These are phyloP conservation scores for Orbilia blumenaviensis DNA, from an alignment of 2,329 filamentous ascomycete genomes.

Conservation along the genomic window DNA sequence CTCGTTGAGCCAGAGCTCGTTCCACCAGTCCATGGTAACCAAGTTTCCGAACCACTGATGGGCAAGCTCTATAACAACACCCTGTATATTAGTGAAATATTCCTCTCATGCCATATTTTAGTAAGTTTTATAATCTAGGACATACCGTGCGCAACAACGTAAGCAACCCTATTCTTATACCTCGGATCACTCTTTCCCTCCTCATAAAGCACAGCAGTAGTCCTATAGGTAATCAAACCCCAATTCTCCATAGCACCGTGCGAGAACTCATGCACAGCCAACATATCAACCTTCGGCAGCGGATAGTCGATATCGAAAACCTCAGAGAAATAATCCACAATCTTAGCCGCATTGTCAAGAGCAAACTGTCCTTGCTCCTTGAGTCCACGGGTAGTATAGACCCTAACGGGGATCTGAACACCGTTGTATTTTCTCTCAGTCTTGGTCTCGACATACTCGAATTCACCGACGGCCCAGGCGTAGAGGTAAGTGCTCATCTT, in stretches of 20 bases:
- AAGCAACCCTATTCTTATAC: constrained; percentile 93
- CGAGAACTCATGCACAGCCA: constrained; percentile 88
- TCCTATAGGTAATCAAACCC: constrained; percentile 94
- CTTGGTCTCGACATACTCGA: constrained; percentile 92
- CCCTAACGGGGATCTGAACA: constrained; percentile 87
- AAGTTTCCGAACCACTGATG: constrained; percentile 97
- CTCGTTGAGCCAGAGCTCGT: constrained; percentile 91
- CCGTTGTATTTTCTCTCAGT: constrained; percentile 91
- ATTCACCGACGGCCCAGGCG: constrained; percentile 95
- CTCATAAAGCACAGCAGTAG: constrained; percentile 95
- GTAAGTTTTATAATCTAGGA: not conserved
- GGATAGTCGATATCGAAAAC: constrained; percentile 93
- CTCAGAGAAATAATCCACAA: constrained; percentile 96
- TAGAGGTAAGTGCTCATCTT: constrained; percentile 89
- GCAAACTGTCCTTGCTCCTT: constrained; percentile 92
- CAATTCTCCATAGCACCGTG: constrained; percentile 75
- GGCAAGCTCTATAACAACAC: constrained; percentile 72
- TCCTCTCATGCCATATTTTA: constrained; percentile 10
- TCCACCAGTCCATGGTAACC: constrained; percentile 98
- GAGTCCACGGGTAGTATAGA: constrained; percentile 94
- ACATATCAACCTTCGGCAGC: constrained; percentile 86
- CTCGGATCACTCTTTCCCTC: constrained; percentile 87
- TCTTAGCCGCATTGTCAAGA: constrained; percentile 87
- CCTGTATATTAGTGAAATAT: not conserved
- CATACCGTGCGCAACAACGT: constrained; percentile 86